A percentile compares a stretch with the other conserved stretches of the same genome.
phyloP scores from a whole-genome alignment of 2,329 filamentous ascomycete genomes.

The Ciborinia camelliae region DNA sequence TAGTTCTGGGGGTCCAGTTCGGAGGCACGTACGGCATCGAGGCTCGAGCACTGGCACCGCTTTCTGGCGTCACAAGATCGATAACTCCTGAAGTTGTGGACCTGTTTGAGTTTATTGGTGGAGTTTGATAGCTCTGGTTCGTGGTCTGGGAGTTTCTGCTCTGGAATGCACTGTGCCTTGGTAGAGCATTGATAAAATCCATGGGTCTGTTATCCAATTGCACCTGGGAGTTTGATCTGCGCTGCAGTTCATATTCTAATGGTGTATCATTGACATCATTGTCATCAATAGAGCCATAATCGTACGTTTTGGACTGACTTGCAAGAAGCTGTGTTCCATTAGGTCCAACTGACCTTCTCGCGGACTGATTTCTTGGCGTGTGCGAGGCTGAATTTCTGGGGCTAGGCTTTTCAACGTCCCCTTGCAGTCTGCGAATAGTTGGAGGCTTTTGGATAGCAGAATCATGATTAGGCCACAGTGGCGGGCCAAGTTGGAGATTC shows the following conservation, averaged over 20 bases:
- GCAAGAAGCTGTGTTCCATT: not conserved
- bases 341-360: not conserved
- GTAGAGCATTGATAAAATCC: not conserved
- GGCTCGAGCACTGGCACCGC: not conserved
- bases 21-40: slow-evolving; percentile 2
- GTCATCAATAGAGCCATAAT: slow-evolving; percentile 3
- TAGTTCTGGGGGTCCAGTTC: not conserved
- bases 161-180: not conserved
- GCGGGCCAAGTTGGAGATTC: not conserved
- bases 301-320: not conserved
- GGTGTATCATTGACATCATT: not conserved
- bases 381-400: not conserved
- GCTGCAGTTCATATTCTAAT: not conserved
- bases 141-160: not conserved
- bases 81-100: not conserved
- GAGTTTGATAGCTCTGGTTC: not conserved
- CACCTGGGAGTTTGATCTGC: not conserved
- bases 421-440: not conserved
- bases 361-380: slow-evolving; percentile 3
- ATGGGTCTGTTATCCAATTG: not conserved
- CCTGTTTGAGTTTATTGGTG: not conserved
- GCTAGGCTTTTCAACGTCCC: not conserved
- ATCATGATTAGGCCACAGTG: not conserved
- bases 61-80: slow-evolving; percentile 8
- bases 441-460: not conserved